These are phyloP conservation scores for Schizochytrium sp. DNA, from an alignment of 108 stramenopile species.

Conservation along the genomic window DNA sequence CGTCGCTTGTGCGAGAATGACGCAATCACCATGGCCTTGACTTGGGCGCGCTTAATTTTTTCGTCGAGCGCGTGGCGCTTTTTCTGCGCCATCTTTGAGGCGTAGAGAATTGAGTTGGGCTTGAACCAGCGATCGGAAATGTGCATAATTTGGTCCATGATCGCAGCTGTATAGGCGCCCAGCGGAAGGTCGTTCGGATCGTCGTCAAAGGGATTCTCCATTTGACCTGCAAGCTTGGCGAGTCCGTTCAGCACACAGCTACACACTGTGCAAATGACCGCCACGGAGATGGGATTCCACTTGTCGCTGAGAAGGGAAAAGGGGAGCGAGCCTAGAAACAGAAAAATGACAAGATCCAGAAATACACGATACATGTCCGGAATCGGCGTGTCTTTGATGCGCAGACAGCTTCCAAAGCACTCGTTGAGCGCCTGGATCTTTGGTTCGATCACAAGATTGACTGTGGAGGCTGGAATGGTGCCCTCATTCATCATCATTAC, in stretches of 20 bases:
- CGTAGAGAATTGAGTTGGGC: not conserved
- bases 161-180: not conserved
- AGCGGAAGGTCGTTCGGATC: not conserved
- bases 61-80: not conserved
- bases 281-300: not conserved
- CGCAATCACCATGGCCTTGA: not conserved
- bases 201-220: constrained; percentile 11
- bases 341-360: not conserved
- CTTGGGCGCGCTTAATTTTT: not conserved
- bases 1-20: not conserved
- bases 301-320: not conserved
- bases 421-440: not conserved
- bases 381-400: not conserved
- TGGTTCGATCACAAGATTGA: not conserved
- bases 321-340: not conserved
- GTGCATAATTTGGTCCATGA: not conserved
- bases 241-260: not conserved
- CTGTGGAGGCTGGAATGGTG: not conserved
- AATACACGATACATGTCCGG: not conserved
- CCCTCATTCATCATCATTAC: not conserved
- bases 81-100: not conserved
- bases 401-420: not conserved
- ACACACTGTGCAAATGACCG: not conserved
- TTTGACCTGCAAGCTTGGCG: not conserved
- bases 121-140: constrained; percentile 4